These are phyloP conservation scores for Thermochaetoides thermophila DNA, from an alignment of 495 filamentous ascomycete species.

Conservation along the genomic window DNA sequence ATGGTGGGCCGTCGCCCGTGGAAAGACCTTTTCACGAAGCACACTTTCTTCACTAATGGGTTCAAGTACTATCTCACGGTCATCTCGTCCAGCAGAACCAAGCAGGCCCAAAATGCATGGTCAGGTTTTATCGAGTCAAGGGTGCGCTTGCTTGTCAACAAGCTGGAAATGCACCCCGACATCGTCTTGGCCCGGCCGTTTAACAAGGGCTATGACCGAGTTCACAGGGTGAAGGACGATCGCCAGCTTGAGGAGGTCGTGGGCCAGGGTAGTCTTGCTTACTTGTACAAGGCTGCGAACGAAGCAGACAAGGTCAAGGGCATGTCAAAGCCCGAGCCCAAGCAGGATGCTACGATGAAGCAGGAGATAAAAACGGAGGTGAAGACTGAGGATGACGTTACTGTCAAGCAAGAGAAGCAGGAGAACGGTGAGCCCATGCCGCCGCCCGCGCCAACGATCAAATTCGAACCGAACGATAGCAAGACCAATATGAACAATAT, in stretches of 20 bases:
- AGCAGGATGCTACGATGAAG: conserved; percentile 19
- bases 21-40: conserved; percentile 76
- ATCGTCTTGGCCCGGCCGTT: conserved; percentile 81
- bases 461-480: neutral
- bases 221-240: conserved; percentile 57
- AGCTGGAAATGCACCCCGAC: conserved; percentile 56
- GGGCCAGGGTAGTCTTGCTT: conserved; percentile 54
- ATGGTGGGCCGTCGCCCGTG: conserved; percentile 55
- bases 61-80: conserved; percentile 93
- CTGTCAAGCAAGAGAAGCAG: conserved; percentile 11
- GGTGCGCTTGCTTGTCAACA: conserved; percentile 65
- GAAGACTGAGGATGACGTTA: conserved; percentile 2
- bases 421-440: neutral
- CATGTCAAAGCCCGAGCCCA: conserved; percentile 23
- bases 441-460: neutral
- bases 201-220: conserved; percentile 78
- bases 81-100: conserved; percentile 69
- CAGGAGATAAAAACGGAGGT: conserved; percentile 9
- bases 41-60: conserved; percentile 79
- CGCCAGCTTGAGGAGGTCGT: conserved; percentile 54
- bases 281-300: conserved; percentile 37
- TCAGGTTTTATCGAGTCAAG: conserved; percentile 88
- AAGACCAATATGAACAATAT: no score
- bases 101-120: conserved; percentile 75
- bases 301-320: conserved; percentile 18